Evolutionary conservation across 2,329 filamentous ascomycete species (phyloP).

Genomic region (Aureobasidium sp.): DNA sequence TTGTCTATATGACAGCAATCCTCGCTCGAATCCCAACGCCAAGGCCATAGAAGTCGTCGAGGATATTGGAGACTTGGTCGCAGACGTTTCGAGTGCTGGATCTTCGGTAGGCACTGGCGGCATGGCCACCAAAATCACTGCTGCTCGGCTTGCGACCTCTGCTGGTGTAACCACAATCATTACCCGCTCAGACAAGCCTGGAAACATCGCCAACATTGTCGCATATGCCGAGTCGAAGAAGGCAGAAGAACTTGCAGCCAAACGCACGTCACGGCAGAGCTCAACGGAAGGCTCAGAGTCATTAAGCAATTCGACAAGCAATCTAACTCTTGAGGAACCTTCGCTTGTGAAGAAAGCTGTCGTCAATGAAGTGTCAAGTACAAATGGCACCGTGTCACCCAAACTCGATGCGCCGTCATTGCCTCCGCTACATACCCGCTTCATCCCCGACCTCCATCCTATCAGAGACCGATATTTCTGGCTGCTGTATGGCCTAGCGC

Average conservation of each 20-base stretch:
- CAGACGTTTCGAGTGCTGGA: constrained; percentile 85
- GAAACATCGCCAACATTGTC: constrained; percentile 84
- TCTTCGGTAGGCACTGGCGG: constrained; percentile 87
- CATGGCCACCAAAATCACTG: constrained; percentile 96
- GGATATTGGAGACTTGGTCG: constrained; percentile 74
- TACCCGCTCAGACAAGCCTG: constrained; percentile 85
- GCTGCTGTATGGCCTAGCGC: constrained; percentile 85
- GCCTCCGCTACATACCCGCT: constrained; percentile 76
- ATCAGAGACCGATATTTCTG: constrained; percentile 95
- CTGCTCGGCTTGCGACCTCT: constrained; percentile 83
- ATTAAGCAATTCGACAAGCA: constrained; percentile 20
- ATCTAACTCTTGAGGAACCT: neutral
- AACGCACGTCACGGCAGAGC: neutral
- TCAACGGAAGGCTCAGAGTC: neutral
- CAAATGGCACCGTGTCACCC: constrained; percentile 23
- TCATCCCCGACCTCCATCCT: constrained; percentile 74
- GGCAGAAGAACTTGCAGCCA: constrained; percentile 23
- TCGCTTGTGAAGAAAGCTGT: constrained; percentile 21
- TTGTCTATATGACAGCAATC: constrained; percentile 94
- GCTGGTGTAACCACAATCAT: constrained; percentile 95
- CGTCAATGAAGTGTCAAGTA: constrained; percentile 15
- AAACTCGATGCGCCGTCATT: constrained; percentile 27
- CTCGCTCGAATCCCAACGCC: constrained; percentile 75
- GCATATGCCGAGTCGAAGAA: constrained; percentile 64
- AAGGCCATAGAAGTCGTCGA: constrained; percentile 86